Conservation (phyloP, 805 yeast genomes). For the Yarrowia sp. region DNA sequence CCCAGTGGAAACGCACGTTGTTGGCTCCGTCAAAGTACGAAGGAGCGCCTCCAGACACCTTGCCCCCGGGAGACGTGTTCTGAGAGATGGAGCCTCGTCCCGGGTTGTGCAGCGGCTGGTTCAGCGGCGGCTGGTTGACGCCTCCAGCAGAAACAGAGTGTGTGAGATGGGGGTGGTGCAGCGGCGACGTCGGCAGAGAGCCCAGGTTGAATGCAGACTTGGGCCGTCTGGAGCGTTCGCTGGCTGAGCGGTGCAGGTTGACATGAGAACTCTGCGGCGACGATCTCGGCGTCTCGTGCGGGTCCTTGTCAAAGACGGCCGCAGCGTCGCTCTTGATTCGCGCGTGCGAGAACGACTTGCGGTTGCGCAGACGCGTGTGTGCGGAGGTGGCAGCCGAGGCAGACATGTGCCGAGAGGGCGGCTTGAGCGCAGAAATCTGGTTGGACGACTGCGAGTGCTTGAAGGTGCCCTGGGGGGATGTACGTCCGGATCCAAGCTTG, state of each 20-base stretch:
- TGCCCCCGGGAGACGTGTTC: neutral
- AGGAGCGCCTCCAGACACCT: neutral
- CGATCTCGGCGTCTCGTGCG: slow-evolving; percentile 4
- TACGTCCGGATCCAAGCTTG: slow-evolving; percentile 8
- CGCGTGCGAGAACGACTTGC: slow-evolving; percentile 19
- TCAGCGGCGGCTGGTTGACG: neutral
- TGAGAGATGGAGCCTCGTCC: neutral
- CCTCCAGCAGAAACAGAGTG: slow-evolving; percentile 9
- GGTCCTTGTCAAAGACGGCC: neutral
- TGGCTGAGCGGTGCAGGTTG: neutral
- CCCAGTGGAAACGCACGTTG: slow-evolving; percentile 21
- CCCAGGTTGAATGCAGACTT: slow-evolving; percentile 10
- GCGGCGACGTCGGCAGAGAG: slow-evolving; percentile 10
- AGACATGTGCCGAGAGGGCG: slow-evolving; percentile 8
- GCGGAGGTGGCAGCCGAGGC: neutral
- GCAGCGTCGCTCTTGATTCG: slow-evolving; percentile 9
- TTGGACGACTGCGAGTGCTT: slow-evolving; percentile 23
- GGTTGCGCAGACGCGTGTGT: slow-evolving; percentile 4
- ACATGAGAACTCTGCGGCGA: slow-evolving; percentile 6
- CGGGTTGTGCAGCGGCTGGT: neutral
- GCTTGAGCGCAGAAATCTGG: slow-evolving; percentile 13
- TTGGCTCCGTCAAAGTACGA: slow-evolving; percentile 18
- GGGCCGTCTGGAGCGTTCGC: neutral
- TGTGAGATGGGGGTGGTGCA: slow-evolving; percentile 11
- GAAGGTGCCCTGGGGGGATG: slow-evolving; percentile 21